phyloP scores from a whole-genome alignment of 345 rosid genomes.

The Pseudoturritis turrita region DNA sequence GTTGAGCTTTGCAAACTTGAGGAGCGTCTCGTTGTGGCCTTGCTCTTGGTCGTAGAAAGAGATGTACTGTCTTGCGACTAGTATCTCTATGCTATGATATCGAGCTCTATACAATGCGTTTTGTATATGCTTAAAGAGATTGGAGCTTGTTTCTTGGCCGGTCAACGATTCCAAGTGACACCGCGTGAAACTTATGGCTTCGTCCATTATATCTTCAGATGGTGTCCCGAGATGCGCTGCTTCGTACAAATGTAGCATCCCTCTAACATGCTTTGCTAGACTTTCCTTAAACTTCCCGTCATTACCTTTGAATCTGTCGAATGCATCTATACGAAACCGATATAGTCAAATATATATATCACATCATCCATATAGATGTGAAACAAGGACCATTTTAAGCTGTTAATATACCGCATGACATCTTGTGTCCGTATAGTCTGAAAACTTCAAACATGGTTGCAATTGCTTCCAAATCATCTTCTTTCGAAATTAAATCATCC shows the following conservation, averaged over 20 bases:
- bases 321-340: neutral
- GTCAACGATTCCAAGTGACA: neutral
- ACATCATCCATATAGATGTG: too few species aligned
- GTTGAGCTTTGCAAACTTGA: neutral
- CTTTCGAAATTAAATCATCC: neutral
- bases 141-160: neutral
- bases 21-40: neutral
- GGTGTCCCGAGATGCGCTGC: neutral
- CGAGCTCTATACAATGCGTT: neutral
- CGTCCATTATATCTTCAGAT: neutral
- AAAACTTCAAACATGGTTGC: constrained; percentile 2
- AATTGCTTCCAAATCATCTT: neutral
- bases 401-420: neutral
- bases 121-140: neutral
- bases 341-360: neutral
- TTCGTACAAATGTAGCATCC: neutral
- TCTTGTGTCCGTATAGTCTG: too few species aligned
- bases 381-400: too few species aligned
- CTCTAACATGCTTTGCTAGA: neutral
- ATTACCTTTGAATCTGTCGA: neutral
- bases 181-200: neutral
- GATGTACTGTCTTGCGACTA: neutral
- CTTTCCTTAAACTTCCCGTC: neutral
- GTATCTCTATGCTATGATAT: neutral
- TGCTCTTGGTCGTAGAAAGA: constrained; percentile 1